Percentiles rank a stretch among this genome's conserved stretches.
phyloP scores from a whole-genome alignment of 768 basidiomycete species.

The Lepiota venenata region DNA sequence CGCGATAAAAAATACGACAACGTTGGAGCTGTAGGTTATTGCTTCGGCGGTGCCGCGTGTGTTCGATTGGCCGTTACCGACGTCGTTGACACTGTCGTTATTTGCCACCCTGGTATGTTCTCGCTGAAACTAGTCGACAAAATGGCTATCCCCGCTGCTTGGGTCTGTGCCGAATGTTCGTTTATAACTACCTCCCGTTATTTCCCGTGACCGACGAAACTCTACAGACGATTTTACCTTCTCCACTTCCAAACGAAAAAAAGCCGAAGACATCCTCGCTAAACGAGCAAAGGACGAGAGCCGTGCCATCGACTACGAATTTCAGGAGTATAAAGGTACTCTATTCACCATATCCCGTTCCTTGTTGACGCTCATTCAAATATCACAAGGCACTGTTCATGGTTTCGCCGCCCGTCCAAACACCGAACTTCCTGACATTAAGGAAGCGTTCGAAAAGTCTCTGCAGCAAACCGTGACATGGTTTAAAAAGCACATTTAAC shows the following conservation, averaged over 20 bases:
- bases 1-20: conserved; percentile 37
- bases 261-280: conserved; percentile 34
- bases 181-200: background rate
- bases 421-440: conserved; percentile 32
- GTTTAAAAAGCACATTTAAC: conserved; percentile 33
- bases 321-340: conserved; percentile 41
- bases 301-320: conserved; percentile 40
- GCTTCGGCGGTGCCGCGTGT: conserved; percentile 37
- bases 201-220: background rate
- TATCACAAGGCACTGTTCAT: conserved; percentile 36
- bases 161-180: conserved; percentile 41
- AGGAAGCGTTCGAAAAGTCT: conserved; percentile 38
- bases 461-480: conserved; percentile 40
- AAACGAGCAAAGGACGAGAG: conserved; percentile 30
- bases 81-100: conserved; percentile 34
- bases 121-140: conserved; percentile 30
- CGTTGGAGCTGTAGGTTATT: conserved; percentile 41
- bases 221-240: conserved; percentile 36
- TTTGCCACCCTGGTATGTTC: conserved; percentile 38
- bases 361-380: background rate
- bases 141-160: conserved; percentile 35
- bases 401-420: conserved; percentile 45
- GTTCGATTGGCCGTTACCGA: conserved; percentile 34
- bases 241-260: conserved; percentile 22
- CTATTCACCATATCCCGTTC: background rate